Percentiles rank a stretch among this genome's conserved stretches.
Conservation (phyloP, 148 eudicot species). For the Arbutus unedo region DNA sequence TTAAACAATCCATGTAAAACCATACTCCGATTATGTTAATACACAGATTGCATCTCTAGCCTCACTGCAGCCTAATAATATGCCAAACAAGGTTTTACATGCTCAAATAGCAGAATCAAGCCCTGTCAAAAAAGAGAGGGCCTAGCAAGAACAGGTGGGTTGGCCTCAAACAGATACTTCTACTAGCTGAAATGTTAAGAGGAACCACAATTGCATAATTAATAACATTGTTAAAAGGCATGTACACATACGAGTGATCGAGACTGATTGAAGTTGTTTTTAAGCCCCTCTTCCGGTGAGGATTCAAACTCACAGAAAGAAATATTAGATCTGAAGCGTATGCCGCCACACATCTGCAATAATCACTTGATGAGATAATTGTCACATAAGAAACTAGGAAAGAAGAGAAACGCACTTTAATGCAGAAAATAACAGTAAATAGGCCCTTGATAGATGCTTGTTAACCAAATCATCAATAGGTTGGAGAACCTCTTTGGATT, state of each 20-base stretch:
- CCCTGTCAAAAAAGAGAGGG: neutral
- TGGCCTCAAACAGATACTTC: neutral
- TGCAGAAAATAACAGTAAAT: neutral
- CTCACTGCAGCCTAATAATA: neutral
- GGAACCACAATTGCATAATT: neutral
- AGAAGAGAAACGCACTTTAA: neutral
- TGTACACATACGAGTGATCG: constrained; percentile 78
- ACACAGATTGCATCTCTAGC: neutral
- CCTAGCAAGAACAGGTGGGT: neutral
- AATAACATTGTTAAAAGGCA: neutral
- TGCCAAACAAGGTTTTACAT: neutral
- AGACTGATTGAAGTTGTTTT: constrained; percentile 65
- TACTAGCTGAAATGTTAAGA: neutral
- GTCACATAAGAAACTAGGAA: neutral
- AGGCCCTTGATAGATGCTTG: neutral
- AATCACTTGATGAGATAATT: constrained; percentile 1
- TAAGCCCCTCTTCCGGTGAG: constrained; percentile 69
- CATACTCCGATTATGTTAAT: neutral
- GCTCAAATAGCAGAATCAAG: neutral
- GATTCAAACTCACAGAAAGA: constrained; percentile 69
- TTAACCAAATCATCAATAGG: neutral
- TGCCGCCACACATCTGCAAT: constrained; percentile 82
- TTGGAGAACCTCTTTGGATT: neutral
- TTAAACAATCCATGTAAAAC: neutral
- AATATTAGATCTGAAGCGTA: constrained; percentile 89